phyloP scores from a whole-genome alignment of 1,284 basidiomycete genomes.

The Entoloma clypeatum region DNA sequence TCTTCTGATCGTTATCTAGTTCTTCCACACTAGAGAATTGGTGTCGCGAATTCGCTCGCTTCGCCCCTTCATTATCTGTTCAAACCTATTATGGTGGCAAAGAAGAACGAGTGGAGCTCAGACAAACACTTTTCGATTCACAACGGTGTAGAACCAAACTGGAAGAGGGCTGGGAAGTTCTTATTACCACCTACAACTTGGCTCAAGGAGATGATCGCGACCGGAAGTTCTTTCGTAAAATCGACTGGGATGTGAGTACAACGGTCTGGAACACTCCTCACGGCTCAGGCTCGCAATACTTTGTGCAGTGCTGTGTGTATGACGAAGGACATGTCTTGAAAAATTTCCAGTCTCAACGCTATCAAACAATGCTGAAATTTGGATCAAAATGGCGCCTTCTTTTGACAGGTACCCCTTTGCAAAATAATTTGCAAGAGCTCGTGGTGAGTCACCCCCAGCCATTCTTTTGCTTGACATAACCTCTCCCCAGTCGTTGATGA shows the following conservation, averaged over 20 bases:
- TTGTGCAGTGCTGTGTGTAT: conserved; percentile 76
- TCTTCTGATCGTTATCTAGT: conserved; percentile 36
- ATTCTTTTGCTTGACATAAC: background rate
- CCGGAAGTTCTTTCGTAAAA: conserved; percentile 86
- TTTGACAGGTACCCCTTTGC: conserved; percentile 94
- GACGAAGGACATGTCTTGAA: conserved; percentile 97
- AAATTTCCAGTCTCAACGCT: conserved; percentile 95
- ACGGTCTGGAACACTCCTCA: background rate
- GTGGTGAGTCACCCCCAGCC: conserved; percentile 61
- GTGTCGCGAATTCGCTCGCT: conserved; percentile 93
- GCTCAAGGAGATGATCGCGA: conserved; percentile 87
- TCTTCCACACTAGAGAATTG: conserved; percentile 98
- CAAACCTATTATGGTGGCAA: conserved; percentile 94
- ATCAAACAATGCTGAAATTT: conserved; percentile 84
- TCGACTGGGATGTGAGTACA: conserved; percentile 83
- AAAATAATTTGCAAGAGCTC: conserved; percentile 90
- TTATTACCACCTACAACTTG: conserved; percentile 95
- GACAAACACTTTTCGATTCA: conserved; percentile 68
- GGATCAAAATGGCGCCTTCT: conserved; percentile 88
- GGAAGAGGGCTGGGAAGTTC: conserved; percentile 80
- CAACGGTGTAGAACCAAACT: conserved; percentile 40
- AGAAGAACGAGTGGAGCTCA: conserved; percentile 77
- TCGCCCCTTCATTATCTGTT: conserved; percentile 84
- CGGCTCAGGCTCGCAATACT: background rate
- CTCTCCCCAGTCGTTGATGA: conserved; percentile 81